These are phyloP conservation scores for Paratinospora sagittata DNA, from an alignment of 164 flowering plant genomes.

Conservation along the genomic window DNA sequence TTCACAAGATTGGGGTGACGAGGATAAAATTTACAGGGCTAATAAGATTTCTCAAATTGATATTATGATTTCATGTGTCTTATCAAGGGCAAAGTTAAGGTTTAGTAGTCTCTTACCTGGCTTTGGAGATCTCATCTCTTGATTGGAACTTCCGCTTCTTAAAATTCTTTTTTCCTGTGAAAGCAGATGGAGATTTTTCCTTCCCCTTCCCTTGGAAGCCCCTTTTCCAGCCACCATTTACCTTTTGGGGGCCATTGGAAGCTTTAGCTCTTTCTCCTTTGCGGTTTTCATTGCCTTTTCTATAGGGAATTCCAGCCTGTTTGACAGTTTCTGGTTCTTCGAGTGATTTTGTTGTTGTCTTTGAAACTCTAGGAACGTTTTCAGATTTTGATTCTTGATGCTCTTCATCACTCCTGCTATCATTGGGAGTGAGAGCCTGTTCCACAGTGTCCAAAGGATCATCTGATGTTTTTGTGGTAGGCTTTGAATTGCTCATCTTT, in stretches of 20 bases:
- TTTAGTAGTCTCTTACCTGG: conserved; percentile 33
- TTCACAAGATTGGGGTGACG: not conserved
- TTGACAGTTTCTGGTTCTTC: conserved; percentile 34
- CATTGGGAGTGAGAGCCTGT: conserved; percentile 19
- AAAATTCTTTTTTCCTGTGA: conserved; percentile 14
- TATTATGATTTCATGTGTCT: not conserved
- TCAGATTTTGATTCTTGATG: conserved; percentile 18
- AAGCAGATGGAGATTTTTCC: conserved; percentile 8
- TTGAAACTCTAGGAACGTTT: conserved; percentile 3
- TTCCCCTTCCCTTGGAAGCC: conserved; percentile 21
- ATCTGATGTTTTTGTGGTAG: conserved; percentile 25
- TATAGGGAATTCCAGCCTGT: conserved; percentile 15
- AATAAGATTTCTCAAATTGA: too few species aligned
- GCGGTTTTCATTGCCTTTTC: conserved; percentile 10
- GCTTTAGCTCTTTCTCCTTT: conserved; percentile 16
- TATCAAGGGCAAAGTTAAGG: not conserved
- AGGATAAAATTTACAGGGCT: not conserved
- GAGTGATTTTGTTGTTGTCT: conserved; percentile 19
- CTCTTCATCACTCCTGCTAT: conserved; percentile 10
- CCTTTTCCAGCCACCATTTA: conserved; percentile 16
- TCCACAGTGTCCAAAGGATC: conserved; percentile 35
- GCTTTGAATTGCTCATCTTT: conserved; percentile 65
- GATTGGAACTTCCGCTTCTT: conserved; percentile 44
- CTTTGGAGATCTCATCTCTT: conserved; percentile 44
- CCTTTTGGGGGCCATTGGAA: conserved; percentile 10